These are phyloP conservation scores for Maudiozyma humilis DNA, from an alignment of 1,139 yeast genomes.

Conservation along the genomic window DNA sequence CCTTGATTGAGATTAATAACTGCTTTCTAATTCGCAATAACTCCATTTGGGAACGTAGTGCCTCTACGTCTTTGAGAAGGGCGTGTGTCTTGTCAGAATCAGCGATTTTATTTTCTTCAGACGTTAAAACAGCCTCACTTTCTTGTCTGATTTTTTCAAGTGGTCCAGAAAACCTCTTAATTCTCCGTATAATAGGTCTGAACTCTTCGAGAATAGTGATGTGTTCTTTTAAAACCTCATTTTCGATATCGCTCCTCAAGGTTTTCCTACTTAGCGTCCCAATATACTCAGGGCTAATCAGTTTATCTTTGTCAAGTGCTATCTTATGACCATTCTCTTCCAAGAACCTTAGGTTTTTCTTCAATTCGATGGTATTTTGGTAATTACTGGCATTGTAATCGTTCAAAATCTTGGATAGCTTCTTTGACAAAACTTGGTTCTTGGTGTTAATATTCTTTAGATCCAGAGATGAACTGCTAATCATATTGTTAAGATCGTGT, in stretches of 20 bases:
- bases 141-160: conserved; percentile 40
- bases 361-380: conserved; percentile 36
- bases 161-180: conserved; percentile 33
- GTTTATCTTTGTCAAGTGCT: conserved; percentile 31
- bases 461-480: conserved; percentile 3
- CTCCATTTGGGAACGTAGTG: conserved; percentile 29
- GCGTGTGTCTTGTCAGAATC: neutral
- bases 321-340: conserved; percentile 36
- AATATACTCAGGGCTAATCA: conserved; percentile 47
- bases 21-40: conserved; percentile 44
- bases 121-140: conserved; percentile 33
- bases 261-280: conserved; percentile 53
- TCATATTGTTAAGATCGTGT: conserved; percentile 1
- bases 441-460: conserved; percentile 15
- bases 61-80: conserved; percentile 10
- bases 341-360: conserved; percentile 37
- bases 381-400: conserved; percentile 40
- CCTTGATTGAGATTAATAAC: conserved; percentile 50
- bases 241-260: conserved; percentile 61
- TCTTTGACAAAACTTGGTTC: conserved; percentile 35
- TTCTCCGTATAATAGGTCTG: conserved; percentile 42
- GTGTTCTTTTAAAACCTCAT: conserved; percentile 60
- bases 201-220: conserved; percentile 52
- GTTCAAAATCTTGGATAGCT: conserved; percentile 46
- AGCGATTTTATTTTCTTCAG: neutral